phyloP scores from a whole-genome alignment of 2,329 filamentous ascomycete genomes.

The Penicillium oxalicum region DNA sequence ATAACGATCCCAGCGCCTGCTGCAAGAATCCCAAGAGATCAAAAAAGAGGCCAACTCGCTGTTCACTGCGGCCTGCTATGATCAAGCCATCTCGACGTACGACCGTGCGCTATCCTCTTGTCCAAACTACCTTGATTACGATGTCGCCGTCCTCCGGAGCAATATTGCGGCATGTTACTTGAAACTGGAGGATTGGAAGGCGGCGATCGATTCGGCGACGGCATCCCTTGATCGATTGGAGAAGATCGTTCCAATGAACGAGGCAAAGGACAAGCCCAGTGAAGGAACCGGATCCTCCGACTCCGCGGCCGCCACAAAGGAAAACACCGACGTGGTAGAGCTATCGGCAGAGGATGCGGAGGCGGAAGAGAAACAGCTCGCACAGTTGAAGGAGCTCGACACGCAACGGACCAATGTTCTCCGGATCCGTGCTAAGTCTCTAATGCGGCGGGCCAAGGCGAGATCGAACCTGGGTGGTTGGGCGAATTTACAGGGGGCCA shows the following conservation, averaged over 20 bases:
- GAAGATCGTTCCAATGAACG: slow-evolving; percentile 47
- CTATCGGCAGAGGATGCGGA: slow-evolving; percentile 40
- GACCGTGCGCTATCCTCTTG: slow-evolving; percentile 71
- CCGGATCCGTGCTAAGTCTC: slow-evolving; percentile 73
- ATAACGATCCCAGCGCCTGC: slow-evolving; percentile 50
- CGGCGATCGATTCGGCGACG: slow-evolving; percentile 68
- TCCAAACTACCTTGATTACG: slow-evolving; percentile 80
- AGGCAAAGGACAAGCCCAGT: slow-evolving; percentile 17
- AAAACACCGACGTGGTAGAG: slow-evolving; percentile 42
- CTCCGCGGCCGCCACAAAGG: slow-evolving; percentile 7
- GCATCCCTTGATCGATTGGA: slow-evolving; percentile 68
- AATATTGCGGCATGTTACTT: slow-evolving; percentile 88
- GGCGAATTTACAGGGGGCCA: slow-evolving; percentile 71
- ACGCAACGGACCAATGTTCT: slow-evolving; percentile 58
- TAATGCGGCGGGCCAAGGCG: slow-evolving; percentile 72
- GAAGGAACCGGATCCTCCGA: slow-evolving; percentile 14
- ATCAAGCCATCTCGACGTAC: slow-evolving; percentile 75
- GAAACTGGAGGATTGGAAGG: slow-evolving; percentile 79
- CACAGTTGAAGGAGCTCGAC: slow-evolving; percentile 40
- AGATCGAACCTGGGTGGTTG: slow-evolving; percentile 67
- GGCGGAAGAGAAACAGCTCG: slow-evolving; percentile 38
- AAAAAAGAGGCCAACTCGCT: slow-evolving; percentile 73
- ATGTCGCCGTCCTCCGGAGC: slow-evolving; percentile 76
- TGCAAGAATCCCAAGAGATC: slow-evolving; percentile 64
- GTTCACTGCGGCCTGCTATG: slow-evolving; percentile 67